phyloP scores from a whole-genome alignment of 352 stramenopile genomes.

The Aphanomyces euteiches region DNA sequence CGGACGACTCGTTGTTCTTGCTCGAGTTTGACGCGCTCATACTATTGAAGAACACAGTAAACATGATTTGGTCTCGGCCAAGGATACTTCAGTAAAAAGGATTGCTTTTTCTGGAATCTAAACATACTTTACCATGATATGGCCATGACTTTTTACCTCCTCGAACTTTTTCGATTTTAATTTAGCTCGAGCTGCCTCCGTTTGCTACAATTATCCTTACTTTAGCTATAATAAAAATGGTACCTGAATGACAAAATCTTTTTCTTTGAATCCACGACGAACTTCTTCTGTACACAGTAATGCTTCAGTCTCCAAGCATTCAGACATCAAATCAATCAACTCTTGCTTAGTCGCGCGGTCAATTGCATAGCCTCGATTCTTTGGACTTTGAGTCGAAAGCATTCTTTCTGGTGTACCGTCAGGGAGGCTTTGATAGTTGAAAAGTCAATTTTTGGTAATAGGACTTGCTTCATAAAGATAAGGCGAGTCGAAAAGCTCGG shows the following conservation, averaged over 20 bases:
- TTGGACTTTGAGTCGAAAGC: background rate
- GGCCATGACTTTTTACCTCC: background rate
- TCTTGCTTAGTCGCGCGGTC: slow-evolving; percentile 84
- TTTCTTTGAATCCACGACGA: slow-evolving; percentile 44
- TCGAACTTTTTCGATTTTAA: slow-evolving; percentile 10
- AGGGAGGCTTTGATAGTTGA: slow-evolving; percentile 68
- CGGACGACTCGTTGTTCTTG: background rate
- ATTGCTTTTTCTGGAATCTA: slow-evolving; percentile 8
- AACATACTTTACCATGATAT: background rate
- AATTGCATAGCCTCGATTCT: slow-evolving; percentile 69
- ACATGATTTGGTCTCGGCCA: background rate
- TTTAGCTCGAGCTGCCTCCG: background rate
- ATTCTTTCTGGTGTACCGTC: background rate
- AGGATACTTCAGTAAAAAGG: background rate
- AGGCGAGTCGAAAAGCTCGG: slow-evolving; percentile 71
- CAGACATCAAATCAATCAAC: slow-evolving; percentile 68
- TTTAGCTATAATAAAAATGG: background rate
- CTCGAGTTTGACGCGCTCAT: background rate
- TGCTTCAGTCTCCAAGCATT: slow-evolving; percentile 83
- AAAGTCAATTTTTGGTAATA: slow-evolving; percentile 71
- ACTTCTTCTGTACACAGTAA: slow-evolving; percentile 46
- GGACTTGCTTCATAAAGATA: slow-evolving; percentile 82
- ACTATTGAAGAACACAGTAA: background rate
- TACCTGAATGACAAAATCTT: slow-evolving; percentile 48
- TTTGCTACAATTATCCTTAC: background rate